These are phyloP conservation scores for Penicillium bialowiezense DNA, from an alignment of 495 filamentous ascomycete genomes.

Conservation along the genomic window DNA sequence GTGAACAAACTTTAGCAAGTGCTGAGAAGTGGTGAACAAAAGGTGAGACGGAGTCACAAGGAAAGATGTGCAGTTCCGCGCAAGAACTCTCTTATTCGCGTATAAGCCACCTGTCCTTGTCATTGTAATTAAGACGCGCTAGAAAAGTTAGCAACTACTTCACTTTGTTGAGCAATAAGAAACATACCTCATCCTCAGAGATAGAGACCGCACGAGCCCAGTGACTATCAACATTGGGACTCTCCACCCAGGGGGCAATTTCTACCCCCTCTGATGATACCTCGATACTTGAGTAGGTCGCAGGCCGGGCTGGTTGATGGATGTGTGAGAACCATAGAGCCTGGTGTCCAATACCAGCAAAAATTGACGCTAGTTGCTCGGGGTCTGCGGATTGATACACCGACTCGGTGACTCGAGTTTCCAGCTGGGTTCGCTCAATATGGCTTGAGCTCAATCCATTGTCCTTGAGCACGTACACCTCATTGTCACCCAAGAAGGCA, in stretches of 20 bases:
- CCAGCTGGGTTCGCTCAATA: conserved; percentile 39
- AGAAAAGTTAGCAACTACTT: conserved; percentile 18
- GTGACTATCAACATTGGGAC: conserved; percentile 37
- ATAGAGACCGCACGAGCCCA: conserved; percentile 40
- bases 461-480: conserved; percentile 42
- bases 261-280: conserved; percentile 15
- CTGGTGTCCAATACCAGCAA: conserved; percentile 34
- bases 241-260: conserved; percentile 26
- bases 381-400: conserved; percentile 31
- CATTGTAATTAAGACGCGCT: conserved; percentile 49
- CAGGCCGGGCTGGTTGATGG: conserved; percentile 20
- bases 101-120: conserved; percentile 73
- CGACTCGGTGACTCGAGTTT: conserved; percentile 32
- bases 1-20: conserved; percentile 92
- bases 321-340: conserved; percentile 44
- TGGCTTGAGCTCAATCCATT: conserved; percentile 28
- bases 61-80: conserved; percentile 89
- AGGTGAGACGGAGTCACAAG: conserved; percentile 77
- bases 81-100: conserved; percentile 68
- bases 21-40: conserved; percentile 86
- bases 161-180: background rate
- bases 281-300: conserved; percentile 31
- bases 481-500: conserved; percentile 41
- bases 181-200: conserved; percentile 38
- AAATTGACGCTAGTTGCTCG: conserved; percentile 41